Evolutionary conservation across 805 yeast species (phyloP).

Genomic region (Pichia exigua): DNA sequence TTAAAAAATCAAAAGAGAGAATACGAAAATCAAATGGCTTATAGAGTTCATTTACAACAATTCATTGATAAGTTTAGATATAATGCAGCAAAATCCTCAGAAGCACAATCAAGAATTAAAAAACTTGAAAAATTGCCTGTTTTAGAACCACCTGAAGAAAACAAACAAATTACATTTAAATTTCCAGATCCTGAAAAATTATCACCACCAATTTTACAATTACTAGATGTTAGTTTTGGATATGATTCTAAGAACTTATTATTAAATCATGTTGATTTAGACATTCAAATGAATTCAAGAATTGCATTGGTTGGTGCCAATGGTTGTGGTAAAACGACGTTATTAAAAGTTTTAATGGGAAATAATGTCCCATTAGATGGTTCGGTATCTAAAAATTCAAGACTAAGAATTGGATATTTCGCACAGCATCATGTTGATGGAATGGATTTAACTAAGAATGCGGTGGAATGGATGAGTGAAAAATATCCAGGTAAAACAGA

Average conservation of each 20-base stretch:
- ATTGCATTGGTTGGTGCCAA: constrained; percentile 98
- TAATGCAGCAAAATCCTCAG: constrained; percentile 95
- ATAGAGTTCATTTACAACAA: constrained; percentile 84
- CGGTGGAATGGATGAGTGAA: constrained; percentile 90
- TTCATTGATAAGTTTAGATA: constrained; percentile 95
- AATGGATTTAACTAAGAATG: constrained; percentile 81
- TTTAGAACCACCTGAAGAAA: constrained; percentile 92
- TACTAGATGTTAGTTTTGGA: constrained; percentile 82
- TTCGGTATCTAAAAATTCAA: constrained; percentile 66
- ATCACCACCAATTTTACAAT: constrained; percentile 89
- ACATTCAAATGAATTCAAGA: constrained; percentile 88
- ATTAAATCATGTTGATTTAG: constrained; percentile 72
- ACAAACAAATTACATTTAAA: constrained; percentile 71
- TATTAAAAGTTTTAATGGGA: constrained; percentile 80
- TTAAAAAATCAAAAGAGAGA: constrained; percentile 88
- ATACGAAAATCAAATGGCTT: constrained; percentile 96
- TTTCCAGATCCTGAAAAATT: constrained; percentile 93
- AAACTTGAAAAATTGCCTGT: constrained; percentile 91
- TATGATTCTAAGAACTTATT: constrained; percentile 60
- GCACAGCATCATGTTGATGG: constrained; percentile 98
- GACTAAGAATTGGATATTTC: constrained; percentile 90
- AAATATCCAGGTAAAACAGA: constrained; percentile 89
- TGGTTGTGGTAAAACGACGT: constrained; percentile 98
- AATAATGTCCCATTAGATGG: constrained; percentile 70
- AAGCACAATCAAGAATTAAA: constrained; percentile 96